Evolutionary conservation across 441 rosid genomes (phyloP), one percentile per base, ranked within the genome.

Genomic region (Gossypium lobatum): DNA sequence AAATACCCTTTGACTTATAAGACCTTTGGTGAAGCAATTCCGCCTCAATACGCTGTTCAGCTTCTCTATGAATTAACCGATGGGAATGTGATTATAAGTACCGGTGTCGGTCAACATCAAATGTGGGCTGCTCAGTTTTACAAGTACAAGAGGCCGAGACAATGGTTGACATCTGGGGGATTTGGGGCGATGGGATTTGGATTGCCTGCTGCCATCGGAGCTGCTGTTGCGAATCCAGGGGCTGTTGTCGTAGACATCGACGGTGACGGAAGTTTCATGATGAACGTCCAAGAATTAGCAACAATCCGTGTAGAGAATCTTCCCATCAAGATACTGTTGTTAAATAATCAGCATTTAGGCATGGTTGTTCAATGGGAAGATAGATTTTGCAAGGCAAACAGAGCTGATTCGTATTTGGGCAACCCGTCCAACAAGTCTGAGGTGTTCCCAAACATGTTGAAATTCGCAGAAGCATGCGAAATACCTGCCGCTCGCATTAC

Each of bases 291-390:
- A 60, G 64, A 60, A 18, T 60, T 60, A 39, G 42, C 64, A 0
- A 60, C 64, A 8, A 2, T 26, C 64, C 39, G 42, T 0, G 64
- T 14, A 10, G 64, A 60, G 37, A 60, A 60, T 26, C 64, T 60
- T 60, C 64, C 64, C 10, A 28, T 60, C 7, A 60, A 60, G 64
- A 6, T 60, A 14, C 17, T 60, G 4, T 2, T 26, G 18, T 57
- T 95, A 79, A 93, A 95, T 72, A 95, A 95, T 81, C 99, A 95
- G 82, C 98, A 93, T 79, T 84, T 93, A 78, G 98, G 99, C 6
- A 95, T 95, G 99, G 98, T 93, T 62, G 81, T 89, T 75, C 96
- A 95, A 46, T 93, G 96, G 96, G 99, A 95, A 79, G 97, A 91
- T 80, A 80, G 95, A 25, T 93, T 95, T 81, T 91, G 89, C 77